Evolutionary conservation across 1,284 basidiomycete species (phyloP).

Genomic region (Hypsizygus ulmarius): DNA sequence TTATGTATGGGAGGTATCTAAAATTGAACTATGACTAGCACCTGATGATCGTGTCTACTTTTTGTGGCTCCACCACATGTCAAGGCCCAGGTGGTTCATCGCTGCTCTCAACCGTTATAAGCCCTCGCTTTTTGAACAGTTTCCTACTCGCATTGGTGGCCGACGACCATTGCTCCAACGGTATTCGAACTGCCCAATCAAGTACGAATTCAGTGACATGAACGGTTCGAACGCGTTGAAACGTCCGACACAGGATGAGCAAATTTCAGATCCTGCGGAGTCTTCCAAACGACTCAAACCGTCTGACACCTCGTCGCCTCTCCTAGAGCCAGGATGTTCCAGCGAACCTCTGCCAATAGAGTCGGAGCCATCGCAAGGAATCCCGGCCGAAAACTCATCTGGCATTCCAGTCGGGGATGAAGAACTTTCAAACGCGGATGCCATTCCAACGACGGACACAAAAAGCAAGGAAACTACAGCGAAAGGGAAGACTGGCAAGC

Average conservation of each 20-base stretch:
- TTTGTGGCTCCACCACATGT: slow-evolving; percentile 10
- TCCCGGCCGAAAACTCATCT: no score
- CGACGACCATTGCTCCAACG: neutral
- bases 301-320: slow-evolving; percentile 2
- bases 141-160: neutral
- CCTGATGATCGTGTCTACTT: no score
- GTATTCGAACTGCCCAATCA: neutral
- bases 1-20: no score
- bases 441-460: neutral
- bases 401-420: no score
- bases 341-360: no score
- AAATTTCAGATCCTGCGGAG: slow-evolving; percentile 4
- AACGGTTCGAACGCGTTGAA: slow-evolving; percentile 11
- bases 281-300: slow-evolving; percentile 16
- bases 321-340: no score
- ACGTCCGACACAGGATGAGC: slow-evolving; percentile 10
- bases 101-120: slow-evolving; percentile 4
- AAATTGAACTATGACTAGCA: no score
- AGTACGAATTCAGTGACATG: slow-evolving; percentile 8
- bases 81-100: slow-evolving; percentile 9
- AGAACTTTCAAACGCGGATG: no score
- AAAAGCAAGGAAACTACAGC: slow-evolving; percentile 5
- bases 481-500: slow-evolving; percentile 16
- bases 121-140: neutral
- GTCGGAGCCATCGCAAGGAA: no score